Percentiles rank a stretch among this genome's conserved stretches.
Conservation (phyloP, 2,329 filamentous ascomycete genomes). For the Fusarium guadeloupense region DNA sequence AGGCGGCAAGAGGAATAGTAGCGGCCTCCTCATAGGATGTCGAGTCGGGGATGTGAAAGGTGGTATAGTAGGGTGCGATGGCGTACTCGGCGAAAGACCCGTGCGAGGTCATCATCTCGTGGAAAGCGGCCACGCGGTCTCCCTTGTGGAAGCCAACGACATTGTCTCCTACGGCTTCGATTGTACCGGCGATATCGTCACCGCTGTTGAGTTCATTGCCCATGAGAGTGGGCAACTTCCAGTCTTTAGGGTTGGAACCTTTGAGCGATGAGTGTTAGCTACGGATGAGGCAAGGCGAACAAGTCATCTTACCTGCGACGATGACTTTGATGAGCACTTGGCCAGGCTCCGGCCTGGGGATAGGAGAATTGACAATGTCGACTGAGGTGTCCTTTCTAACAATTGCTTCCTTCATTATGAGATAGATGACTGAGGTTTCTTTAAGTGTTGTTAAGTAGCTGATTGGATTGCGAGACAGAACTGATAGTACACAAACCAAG, state of each 20-base stretch:
- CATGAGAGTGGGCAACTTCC: conserved; percentile 28
- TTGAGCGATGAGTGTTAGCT: too few relatives aligned
- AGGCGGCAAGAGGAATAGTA: conserved; percentile 11
- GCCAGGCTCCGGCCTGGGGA: conserved; percentile 8
- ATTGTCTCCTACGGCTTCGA: conserved; percentile 33
- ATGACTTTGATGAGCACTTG: conserved; percentile 15
- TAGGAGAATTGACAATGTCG: conserved; percentile 3
- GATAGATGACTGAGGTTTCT: too few relatives aligned
- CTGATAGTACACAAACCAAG: too few relatives aligned
- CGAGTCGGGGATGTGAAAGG: conserved; percentile 60
- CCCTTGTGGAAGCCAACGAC: conserved; percentile 44
- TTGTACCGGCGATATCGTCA: conserved; percentile 40
- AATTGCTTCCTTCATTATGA: conserved; percentile 29
- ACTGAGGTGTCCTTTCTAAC: conserved; percentile 11
- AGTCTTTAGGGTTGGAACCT: conserved; percentile 44
- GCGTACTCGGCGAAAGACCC: conserved; percentile 71
- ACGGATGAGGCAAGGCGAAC: too few relatives aligned
- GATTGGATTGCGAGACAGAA: too few relatives aligned
- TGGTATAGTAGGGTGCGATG: conserved; percentile 63
- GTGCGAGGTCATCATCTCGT: conserved; percentile 59
- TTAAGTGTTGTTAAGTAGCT: too few relatives aligned
- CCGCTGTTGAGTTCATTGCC: conserved; percentile 22
- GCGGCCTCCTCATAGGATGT: conserved; percentile 12
- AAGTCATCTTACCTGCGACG: neutral
- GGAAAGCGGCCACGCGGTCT: conserved; percentile 59